These are phyloP conservation scores for Pythium oligandrum DNA, from an alignment of 352 stramenopile genomes.

Conservation along the genomic window DNA sequence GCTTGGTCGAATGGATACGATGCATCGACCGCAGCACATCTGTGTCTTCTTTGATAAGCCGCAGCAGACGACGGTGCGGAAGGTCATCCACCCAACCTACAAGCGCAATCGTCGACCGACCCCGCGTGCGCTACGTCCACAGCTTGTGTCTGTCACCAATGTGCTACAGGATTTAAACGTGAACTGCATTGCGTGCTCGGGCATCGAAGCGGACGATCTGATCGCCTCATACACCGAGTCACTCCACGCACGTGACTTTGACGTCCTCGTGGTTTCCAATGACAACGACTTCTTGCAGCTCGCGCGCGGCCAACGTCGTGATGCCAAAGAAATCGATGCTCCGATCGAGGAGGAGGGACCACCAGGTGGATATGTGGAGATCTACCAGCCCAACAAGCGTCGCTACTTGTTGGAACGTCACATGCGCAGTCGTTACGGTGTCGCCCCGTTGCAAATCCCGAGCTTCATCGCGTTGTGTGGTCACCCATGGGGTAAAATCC, in stretches of 20 bases:
- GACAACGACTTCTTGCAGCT: constrained; percentile 36
- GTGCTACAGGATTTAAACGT: constrained; percentile 16
- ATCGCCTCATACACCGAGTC: constrained; percentile 28
- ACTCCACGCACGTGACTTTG: constrained; percentile 8
- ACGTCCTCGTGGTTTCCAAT: constrained; percentile 32
- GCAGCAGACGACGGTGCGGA: constrained; percentile 19
- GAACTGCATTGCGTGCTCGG: constrained; percentile 20
- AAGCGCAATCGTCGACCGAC: constrained; percentile 24
- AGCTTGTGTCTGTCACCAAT: constrained; percentile 15
- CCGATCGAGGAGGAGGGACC: background rate
- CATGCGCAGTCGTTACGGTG: constrained; percentile 47
- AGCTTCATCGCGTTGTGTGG: constrained; percentile 67
- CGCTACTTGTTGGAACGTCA: constrained; percentile 62
- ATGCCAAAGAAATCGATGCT: background rate
- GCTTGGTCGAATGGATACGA: constrained; percentile 13
- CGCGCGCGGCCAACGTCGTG: constrained; percentile 8
- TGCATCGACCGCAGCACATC: constrained; percentile 19
- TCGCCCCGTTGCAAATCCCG: constrained; percentile 35
- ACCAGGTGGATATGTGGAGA: constrained; percentile 26
- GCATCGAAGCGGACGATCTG: constrained; percentile 32
- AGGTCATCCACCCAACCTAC: constrained; percentile 24
- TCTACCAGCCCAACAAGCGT: constrained; percentile 74
- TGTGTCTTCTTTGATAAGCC: constrained; percentile 28
- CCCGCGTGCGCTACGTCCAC: constrained; percentile 12
- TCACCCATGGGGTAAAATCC: constrained; percentile 63